Evolutionary conservation across 148 eudicot genomes (phyloP).

Genomic region (Silene uniflora): DNA sequence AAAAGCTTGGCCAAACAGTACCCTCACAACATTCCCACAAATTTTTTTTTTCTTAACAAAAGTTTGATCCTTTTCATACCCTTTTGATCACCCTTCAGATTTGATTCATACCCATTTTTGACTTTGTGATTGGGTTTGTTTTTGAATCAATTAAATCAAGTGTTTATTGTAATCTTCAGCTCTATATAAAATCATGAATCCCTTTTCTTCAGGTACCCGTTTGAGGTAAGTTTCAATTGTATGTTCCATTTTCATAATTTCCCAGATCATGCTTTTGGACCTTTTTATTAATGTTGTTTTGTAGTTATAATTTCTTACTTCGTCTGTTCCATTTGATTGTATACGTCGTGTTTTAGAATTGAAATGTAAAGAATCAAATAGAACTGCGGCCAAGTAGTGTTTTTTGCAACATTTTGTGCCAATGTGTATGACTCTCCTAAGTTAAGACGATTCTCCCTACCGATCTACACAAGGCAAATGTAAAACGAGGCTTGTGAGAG

Average conservation of each 20-base stretch:
- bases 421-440: no score
- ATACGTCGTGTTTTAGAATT: no score
- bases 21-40: conserved; percentile 19
- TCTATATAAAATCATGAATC: conserved; percentile 71
- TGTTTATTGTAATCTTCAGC: conserved; percentile 5
- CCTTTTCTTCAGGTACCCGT: conserved; percentile 92
- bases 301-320: neutral
- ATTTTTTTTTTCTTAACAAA: neutral
- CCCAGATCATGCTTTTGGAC: conserved; percentile 22
- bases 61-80: neutral
- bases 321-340: no score
- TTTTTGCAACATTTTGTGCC: no score
- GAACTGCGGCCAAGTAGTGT: no score
- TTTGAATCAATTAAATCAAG: conserved; percentile 15
- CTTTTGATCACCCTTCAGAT: conserved; percentile 11
- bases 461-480: no score
- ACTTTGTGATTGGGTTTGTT: neutral
- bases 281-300: neutral
- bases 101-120: conserved; percentile 4
- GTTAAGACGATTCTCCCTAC: no score
- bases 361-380: no score
- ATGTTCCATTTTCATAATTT: conserved; percentile 4
- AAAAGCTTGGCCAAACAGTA: no score
- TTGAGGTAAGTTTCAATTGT: conserved; percentile 52
- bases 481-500: no score